Conservation (phyloP, 805 yeast species). For the Phaffomyces thermotolerans region DNA sequence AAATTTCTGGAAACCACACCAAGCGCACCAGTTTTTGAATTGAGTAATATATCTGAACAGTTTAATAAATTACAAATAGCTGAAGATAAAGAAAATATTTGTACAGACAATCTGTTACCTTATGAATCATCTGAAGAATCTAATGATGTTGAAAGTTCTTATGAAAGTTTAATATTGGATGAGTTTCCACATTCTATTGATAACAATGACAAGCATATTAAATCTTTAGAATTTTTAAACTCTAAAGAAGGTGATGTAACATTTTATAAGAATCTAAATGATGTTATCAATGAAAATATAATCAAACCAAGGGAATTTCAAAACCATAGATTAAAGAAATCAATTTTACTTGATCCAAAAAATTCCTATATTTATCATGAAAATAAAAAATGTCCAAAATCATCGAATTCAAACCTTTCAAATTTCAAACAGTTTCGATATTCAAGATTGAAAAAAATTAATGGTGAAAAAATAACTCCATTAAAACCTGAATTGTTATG, state of each 20-base stretch:
- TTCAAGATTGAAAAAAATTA: constrained; percentile 6
- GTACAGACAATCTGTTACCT: not conserved
- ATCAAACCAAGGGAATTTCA: constrained; percentile 19
- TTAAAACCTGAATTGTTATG: constrained; percentile 14
- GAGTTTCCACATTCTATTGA: constrained; percentile 3
- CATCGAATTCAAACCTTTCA: constrained; percentile 4
- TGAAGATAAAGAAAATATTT: constrained; percentile 5
- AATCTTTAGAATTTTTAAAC: not conserved
- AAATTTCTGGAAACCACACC: not conserved
- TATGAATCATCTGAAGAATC: not conserved
- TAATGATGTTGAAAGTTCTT: not conserved
- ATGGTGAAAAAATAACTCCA: not conserved
- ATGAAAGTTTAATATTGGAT: constrained; percentile 3
- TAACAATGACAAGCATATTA: no score
- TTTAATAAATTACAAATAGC: not conserved
- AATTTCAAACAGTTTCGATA: constrained; percentile 8
- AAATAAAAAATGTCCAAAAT: constrained; percentile 15
- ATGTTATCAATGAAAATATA: constrained; percentile 7
- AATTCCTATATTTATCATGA: constrained; percentile 7
- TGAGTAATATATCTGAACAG: not conserved
- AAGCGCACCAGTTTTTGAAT: constrained; percentile 2
- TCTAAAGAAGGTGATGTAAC: constrained; percentile 11
- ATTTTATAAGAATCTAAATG: constrained; percentile 10
- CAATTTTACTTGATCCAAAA: not conserved
- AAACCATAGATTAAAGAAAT: constrained; percentile 11